phyloP scores from a whole-genome alignment of 2,329 filamentous ascomycete genomes.

The Seiridium unicorne region DNA sequence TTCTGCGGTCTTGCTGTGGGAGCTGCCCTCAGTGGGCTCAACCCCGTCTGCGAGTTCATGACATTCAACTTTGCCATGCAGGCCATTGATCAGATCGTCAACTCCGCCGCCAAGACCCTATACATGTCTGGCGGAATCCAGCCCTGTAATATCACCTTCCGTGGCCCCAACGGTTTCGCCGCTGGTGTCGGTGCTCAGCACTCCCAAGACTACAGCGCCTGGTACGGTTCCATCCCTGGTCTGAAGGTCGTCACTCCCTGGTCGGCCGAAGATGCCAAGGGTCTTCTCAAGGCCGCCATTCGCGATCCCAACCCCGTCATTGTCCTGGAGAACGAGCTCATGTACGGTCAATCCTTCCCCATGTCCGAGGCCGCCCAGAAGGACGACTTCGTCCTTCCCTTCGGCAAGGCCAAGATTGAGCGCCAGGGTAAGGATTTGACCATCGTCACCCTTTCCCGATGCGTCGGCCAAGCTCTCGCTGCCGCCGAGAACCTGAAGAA shows the following conservation, averaged over 20 bases:
- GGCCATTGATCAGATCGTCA: conserved; percentile 99
- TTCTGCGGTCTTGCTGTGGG: conserved; percentile 93
- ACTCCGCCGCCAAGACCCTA: conserved; percentile 97
- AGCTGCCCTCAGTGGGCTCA: conserved; percentile 89
- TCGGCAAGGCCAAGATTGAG: conserved; percentile 99
- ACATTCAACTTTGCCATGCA: conserved; percentile 99
- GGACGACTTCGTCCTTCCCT: conserved; percentile 93
- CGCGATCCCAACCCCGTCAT: conserved; percentile 97
- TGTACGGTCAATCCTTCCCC: conserved; percentile 93
- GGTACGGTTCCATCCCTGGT: conserved; percentile 97
- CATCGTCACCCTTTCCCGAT: conserved; percentile 91
- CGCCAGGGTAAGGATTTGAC: conserved; percentile 93
- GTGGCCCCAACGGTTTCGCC: conserved; percentile 97
- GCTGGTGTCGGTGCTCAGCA: conserved; percentile 95
- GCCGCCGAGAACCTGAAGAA: conserved; percentile 91
- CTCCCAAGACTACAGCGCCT: conserved; percentile 97
- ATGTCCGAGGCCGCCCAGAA: conserved; percentile 97
- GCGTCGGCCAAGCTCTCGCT: conserved; percentile 85
- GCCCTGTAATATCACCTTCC: conserved; percentile 99
- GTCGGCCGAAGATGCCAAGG: conserved; percentile 98
- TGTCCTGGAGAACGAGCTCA: conserved; percentile 82
- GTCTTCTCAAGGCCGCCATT: conserved; percentile 95
- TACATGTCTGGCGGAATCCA: conserved; percentile 99
- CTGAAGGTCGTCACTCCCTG: conserved; percentile 96
- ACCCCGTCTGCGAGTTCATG: conserved; percentile 99